Base-by-base conservation (phyloP, 2,329 filamentous ascomycete species). In the Dendryphion nanum region DNA sequence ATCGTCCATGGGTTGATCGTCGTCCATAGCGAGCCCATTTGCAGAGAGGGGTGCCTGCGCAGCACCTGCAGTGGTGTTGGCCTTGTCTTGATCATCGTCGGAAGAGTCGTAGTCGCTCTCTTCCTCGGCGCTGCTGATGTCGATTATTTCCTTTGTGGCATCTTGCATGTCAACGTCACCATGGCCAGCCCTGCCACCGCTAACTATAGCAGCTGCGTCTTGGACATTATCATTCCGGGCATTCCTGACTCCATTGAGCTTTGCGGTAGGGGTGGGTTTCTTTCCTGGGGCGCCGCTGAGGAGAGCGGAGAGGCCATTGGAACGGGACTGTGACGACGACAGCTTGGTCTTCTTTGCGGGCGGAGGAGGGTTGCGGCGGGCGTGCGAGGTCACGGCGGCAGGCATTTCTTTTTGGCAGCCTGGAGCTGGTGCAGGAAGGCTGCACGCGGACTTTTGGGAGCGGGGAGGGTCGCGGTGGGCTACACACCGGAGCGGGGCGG, bases 201-300 rank as follows among this genome's bases (percentile, higher is more conserved):
- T 71, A 8, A 83, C 75, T 2, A 76, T 69, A 8, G 77, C 70
- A 38, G 70, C 72, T 20, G 77, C 73, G 46, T 84, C 79, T 55
- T 83, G 74, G 21, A 82, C 73, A 28, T 74, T 71, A 41, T 67
- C 70, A 47, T 74, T 73, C 30, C 69, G 71, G 33, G 70, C 56
- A 44, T 72, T 67, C 51, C 74, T 76, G 17, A 71, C 63, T 18
- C 76, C 75, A 52, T 78, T 81, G 39, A 75, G 71, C 38, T 72
- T 70, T 14, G 70, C 73, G 3, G 73, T 70, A 12, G 57, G 45
- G 21, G 37, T 24, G 4, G 71, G 56, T 50, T 67, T 67, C 43
- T 54, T 66, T 18, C 59, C 55, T 0, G 51, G 30, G 13, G 42
- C 44, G 19, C 48, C 59, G 35, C 54, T 54, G 33, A 64, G 45